Percentiles rank a stretch among this genome's conserved stretches.
phyloP scores from a whole-genome alignment of 257 asterid genomes.

The Leptodermis oblonga region DNA sequence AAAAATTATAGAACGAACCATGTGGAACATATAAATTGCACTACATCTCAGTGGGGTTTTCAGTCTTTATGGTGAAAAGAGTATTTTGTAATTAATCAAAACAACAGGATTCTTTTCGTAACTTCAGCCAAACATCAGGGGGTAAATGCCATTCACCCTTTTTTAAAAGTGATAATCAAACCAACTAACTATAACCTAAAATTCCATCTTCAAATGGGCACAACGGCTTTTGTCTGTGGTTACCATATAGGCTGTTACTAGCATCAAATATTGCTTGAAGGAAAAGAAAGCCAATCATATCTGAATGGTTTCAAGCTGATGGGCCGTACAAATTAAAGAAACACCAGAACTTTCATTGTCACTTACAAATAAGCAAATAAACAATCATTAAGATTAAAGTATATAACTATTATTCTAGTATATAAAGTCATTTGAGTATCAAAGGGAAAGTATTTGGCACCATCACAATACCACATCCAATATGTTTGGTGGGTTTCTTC shows the following conservation, averaged over 20 bases:
- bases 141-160: too few species aligned
- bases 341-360: constrained; percentile 6
- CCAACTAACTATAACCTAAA: neutral
- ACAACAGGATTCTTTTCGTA: too few species aligned
- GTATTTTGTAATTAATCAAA: too few species aligned
- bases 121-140: too few species aligned
- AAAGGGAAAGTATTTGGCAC: neutral
- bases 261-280: neutral
- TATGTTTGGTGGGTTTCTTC: neutral
- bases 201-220: constrained; percentile 4
- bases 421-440: neutral
- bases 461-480: neutral
- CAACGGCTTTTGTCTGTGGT: neutral
- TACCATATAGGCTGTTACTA: neutral
- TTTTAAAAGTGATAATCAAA: neutral
- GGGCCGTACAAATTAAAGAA: neutral
- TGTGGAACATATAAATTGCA: too few species aligned
- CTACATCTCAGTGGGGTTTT: too few species aligned
- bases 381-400: neutral
- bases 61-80: too few species aligned
- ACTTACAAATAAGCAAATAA: neutral
- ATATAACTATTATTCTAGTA: neutral
- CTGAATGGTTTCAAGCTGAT: neutral
- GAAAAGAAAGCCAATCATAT: neutral
- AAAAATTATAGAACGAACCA: too few species aligned